Conservation (phyloP, 164 flowering plant species). For the Nymphaea thermarum region DNA sequence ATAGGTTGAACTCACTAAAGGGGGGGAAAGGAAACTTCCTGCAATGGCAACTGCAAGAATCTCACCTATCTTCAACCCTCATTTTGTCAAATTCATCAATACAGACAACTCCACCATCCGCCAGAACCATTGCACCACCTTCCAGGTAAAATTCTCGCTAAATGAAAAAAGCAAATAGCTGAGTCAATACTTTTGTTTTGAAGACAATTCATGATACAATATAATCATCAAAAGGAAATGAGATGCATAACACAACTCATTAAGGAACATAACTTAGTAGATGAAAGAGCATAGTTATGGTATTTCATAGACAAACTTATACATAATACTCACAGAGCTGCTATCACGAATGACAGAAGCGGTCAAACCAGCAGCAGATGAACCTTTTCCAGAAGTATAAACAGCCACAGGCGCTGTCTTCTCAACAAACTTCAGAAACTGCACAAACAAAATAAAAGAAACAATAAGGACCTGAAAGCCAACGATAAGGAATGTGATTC, state of each 20-base stretch:
- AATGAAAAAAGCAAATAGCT: background rate
- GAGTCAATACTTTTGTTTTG: background rate
- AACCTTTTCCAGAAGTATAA: constrained; percentile 98
- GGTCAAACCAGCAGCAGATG: constrained; percentile 99
- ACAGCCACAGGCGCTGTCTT: constrained; percentile 98
- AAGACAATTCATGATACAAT: background rate
- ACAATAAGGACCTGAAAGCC: no score
- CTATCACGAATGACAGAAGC: constrained; percentile 93
- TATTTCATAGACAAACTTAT: background rate
- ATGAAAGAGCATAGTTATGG: background rate
- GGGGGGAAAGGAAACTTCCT: no score
- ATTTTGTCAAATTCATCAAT: constrained; percentile 99
- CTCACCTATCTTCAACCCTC: constrained; percentile 95
- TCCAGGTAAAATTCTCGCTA: constrained; percentile 99
- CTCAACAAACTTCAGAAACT: constrained; percentile 99
- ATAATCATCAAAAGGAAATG: no score
- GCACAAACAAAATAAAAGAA: constrained; percentile 7
- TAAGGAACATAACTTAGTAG: background rate
- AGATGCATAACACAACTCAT: background rate
- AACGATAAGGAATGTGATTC: no score
- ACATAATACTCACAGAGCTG: constrained; percentile 58
- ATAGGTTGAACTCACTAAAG: no score
- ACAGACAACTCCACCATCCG: constrained; percentile 99
- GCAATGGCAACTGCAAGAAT: background rate
- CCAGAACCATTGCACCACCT: constrained; percentile 99